Evolutionary conservation across 257 asterid genomes (phyloP).

Genomic region (Forsythia suspensa): DNA sequence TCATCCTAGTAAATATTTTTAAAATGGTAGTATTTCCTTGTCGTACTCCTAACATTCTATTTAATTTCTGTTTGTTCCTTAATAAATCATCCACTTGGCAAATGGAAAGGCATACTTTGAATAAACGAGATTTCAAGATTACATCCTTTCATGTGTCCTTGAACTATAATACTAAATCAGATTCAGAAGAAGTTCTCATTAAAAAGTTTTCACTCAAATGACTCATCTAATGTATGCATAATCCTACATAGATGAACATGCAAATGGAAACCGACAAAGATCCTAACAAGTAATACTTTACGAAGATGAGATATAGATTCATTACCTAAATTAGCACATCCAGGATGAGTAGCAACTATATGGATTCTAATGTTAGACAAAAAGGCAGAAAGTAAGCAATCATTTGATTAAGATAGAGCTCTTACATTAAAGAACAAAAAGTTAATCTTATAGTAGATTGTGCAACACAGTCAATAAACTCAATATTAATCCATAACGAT

Average conservation of each 20-base stretch:
- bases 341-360: neutral
- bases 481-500: neutral
- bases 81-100: neutral
- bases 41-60: neutral
- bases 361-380: neutral
- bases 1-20: neutral
- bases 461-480: too few species aligned
- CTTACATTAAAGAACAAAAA: slow-evolving; percentile 17
- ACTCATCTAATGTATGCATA: neutral
- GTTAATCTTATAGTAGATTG: neutral
- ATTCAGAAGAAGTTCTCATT: slow-evolving; percentile 4
- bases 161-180: neutral
- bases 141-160: neutral
- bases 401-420: slow-evolving; percentile 3
- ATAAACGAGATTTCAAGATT: too few species aligned
- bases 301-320: slow-evolving; percentile 6
- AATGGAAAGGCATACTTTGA: slow-evolving; percentile 5
- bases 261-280: neutral
- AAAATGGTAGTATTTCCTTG: slow-evolving; percentile 12
- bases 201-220: slow-evolving; percentile 1
- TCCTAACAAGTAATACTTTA: neutral
- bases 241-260: neutral
- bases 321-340: slow-evolving; percentile 20
- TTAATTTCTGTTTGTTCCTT: neutral
- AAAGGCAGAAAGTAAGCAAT: neutral